These are phyloP conservation scores for Tetrapisispora pingtungensis DNA, from an alignment of 805 yeast genomes.

Conservation along the genomic window DNA sequence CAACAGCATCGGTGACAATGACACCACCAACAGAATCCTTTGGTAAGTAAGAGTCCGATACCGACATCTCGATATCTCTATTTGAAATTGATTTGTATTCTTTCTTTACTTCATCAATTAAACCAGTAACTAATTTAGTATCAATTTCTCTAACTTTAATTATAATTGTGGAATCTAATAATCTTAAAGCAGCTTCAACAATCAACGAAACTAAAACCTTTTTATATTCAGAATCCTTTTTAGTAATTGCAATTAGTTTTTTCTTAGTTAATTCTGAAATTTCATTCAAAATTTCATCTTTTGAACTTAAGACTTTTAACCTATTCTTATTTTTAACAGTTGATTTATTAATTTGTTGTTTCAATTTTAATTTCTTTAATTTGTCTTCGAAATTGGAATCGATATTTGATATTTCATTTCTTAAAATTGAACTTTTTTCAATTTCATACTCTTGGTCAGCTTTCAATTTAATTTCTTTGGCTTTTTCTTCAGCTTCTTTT, in stretches of 20 bases:
- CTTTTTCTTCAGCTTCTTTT: conserved; percentile 98
- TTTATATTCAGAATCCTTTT: conserved; percentile 55
- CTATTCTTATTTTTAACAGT: conserved; percentile 93
- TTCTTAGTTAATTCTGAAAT: conserved; percentile 62
- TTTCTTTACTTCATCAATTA: conserved; percentile 46
- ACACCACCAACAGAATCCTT: conserved; percentile 72
- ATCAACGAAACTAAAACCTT: conserved; percentile 66
- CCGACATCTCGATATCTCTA: conserved; percentile 41
- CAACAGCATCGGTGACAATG: conserved; percentile 54
- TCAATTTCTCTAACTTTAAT: conserved; percentile 44
- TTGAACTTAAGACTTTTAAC: conserved; percentile 77
- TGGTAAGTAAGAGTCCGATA: conserved; percentile 52
- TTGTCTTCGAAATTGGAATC: conserved; percentile 72
- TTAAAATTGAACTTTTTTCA: conserved; percentile 90
- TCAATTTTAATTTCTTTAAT: conserved; percentile 81
- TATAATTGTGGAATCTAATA: conserved; percentile 60
- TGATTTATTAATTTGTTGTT: conserved; percentile 92
- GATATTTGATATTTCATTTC: conserved; percentile 82
- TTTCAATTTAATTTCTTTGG: conserved; percentile 87
- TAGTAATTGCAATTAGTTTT: conserved; percentile 45
- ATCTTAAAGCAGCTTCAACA: conserved; percentile 61
- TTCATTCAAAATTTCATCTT: conserved; percentile 67
- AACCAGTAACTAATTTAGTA: conserved; percentile 31
- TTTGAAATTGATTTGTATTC: conserved; percentile 56
- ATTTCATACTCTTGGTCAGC: conserved; percentile 98